Percentiles rank a stretch among this genome's conserved stretches.
These are phyloP conservation scores for Pelargonium citronellum DNA, from an alignment of 441 rosid genomes.

Conservation along the genomic window DNA sequence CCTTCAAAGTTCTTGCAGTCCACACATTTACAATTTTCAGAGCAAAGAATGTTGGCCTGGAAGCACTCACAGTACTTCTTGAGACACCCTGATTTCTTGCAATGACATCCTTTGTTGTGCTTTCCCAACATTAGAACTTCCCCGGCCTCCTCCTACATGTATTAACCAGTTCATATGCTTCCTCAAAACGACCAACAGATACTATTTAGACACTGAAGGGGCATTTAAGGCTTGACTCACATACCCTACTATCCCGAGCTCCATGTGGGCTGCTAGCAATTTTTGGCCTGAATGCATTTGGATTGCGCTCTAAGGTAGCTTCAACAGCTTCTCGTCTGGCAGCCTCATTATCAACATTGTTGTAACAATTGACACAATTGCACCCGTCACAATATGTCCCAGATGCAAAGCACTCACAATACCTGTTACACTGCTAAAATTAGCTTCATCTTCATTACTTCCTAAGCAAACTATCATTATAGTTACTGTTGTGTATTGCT, in stretches of 20 bases:
- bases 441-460: constrained; percentile 24
- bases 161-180: constrained; percentile 12
- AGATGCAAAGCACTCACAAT: constrained; percentile 94
- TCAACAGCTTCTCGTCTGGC: constrained; percentile 67
- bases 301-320: constrained; percentile 68
- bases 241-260: constrained; percentile 51
- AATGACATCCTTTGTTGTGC: constrained; percentile 94
- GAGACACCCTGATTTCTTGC: constrained; percentile 95
- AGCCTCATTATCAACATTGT: constrained; percentile 75
- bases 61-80: constrained; percentile 95
- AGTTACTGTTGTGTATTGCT: background rate
- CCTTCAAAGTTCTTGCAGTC: constrained; percentile 96
- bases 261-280: constrained; percentile 85
- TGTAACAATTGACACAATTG: constrained; percentile 80
- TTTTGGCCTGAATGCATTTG: constrained; percentile 90
- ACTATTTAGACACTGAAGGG: too few relatives aligned
- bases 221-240: constrained; percentile 2
- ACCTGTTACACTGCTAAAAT: constrained; percentile 36
- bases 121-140: constrained; percentile 52
- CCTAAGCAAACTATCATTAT: background rate
- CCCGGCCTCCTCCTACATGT: constrained; percentile 58
- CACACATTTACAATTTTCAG: constrained; percentile 89
- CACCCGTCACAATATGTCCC: constrained; percentile 91
- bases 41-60: constrained; percentile 87
- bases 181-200: too few relatives aligned